Evolutionary conservation across 2,329 filamentous ascomycete genomes (phyloP), one percentile per base, ranked within the genome.

Genomic region (Ophiostoma ulmi): DNA sequence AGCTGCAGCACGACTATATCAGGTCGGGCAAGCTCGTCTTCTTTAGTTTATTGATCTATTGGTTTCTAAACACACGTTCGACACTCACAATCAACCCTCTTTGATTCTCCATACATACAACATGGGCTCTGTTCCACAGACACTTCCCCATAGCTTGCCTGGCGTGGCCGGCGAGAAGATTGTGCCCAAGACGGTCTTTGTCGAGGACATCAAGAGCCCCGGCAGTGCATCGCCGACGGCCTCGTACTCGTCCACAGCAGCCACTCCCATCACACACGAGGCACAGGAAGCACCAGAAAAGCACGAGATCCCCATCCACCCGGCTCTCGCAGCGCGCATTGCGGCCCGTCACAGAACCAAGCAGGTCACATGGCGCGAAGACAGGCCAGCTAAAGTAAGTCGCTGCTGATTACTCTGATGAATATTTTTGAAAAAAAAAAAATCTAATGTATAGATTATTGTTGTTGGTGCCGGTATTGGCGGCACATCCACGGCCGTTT

Each of bases 281-380:
- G 44, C 44, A 48, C 44, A 48, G 3, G 44, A 48, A 20, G 44
- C 20, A 48, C 44, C 20, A 7, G 44, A 48, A n/a, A 48, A 48
- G 17, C 52, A 58, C 13, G 22, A 31, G 11, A 13, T 58, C 8
- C n/a, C 52, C 3, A 26, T 58, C n/a, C 52, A 58, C 8, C 52
- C 52, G n/a, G 52, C 52, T 26, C 52, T 58, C 11, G 52, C 52
- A 58, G 52, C 52, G 26, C 52, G 52, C 52, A 58, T 26, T 10
- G 52, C 52, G 11, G 52, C 52, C 2, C 52, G 52, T 4, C 52
- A 58, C 52, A 26, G n/a, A 26, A 26, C 52, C 52, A 58, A 58
- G 52, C 52, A 58, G 22, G 52, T 26, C 8, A 58, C 52, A 58
- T 58, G 52, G 52, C 52, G 52, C n/a, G 52, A 58, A 58, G 52